Percentiles rank a stretch among this genome's conserved stretches.
Evolutionary conservation across 2,329 filamentous ascomycete species (phyloP).

Genomic region (Xylaria digitata): DNA sequence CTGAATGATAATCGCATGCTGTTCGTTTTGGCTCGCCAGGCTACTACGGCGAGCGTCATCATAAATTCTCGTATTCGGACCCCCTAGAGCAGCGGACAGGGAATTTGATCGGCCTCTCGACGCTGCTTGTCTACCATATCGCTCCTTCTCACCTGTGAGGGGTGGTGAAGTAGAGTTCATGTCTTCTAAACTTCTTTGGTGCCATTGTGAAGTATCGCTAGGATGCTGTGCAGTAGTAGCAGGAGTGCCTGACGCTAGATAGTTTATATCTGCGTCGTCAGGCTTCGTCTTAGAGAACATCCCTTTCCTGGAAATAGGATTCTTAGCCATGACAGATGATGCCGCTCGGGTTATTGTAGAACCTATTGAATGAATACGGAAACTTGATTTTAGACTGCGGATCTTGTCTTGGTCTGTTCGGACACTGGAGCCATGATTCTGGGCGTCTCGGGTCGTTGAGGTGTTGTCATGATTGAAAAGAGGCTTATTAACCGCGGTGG

Average conservation of each 20-base stretch:
- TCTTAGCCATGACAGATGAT: conserved; percentile 48
- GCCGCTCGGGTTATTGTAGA: conserved; percentile 44
- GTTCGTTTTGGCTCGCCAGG: conserved; percentile 29
- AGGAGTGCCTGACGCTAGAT: not conserved
- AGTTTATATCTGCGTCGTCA: not conserved
- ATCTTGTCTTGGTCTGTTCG: conserved; percentile 18
- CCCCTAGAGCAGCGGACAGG: conserved; percentile 13
- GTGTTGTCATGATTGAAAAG: not conserved
- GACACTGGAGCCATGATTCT: conserved; percentile 2
- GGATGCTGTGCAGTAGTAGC: not conserved
- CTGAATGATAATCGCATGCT: conserved; percentile 34
- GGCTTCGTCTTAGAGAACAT: conserved; percentile 39
- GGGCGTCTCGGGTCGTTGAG: not conserved
- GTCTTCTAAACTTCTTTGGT: not conserved
- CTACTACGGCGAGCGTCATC: conserved; percentile 17
- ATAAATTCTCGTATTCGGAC: not conserved
- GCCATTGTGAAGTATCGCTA: not conserved
- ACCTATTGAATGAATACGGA: conserved; percentile 37
- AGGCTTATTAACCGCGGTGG: conserved; percentile 50
- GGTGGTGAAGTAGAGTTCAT: not conserved
- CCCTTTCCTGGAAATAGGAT: conserved; percentile 51
- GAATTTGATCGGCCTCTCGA: conserved; percentile 29
- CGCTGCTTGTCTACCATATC: not conserved
- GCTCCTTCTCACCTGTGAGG: conserved; percentile 16
- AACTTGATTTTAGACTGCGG: conserved; percentile 34